Evolutionary conservation across 139 green algal genomes (phyloP), one percentile per base, ranked within the genome.

Genomic region (Volvox reticuliferus): DNA sequence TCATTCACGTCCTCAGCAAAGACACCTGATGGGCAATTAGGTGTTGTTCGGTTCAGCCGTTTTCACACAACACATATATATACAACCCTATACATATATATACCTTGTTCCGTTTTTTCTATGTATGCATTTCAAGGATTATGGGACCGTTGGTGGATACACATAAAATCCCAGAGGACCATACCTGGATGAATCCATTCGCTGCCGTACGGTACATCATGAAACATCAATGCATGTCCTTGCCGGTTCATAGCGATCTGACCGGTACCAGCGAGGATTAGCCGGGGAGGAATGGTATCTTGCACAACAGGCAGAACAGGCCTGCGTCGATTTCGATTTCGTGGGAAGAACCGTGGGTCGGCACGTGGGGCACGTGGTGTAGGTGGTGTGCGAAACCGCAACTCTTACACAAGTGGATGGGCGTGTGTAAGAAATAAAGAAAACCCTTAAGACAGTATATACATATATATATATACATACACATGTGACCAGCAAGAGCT

Each of bases 171-270:
- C 44, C 9, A 55, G 9, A 73, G 65, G 6, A 84, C 78, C n/a
- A 0, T 17, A 84, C 78, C 81, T 5, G 93, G 86, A 24, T 95
- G 91, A 1, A 17, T 68, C 92, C 92, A 94, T 0, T 30, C 35
- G 1, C 65, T 79, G 61, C 87, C 89, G 79, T 81, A 94, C 6
- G 78, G 55, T 16, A 91, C 88, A 26, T 88, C 82, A 28, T 92
- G 88, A 26, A 94, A 81, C 92, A 94, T 92, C 68, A 94, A 0
- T 0, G 67, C 32, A 13, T 88, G 55, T 67, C 83, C 83, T 19
- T 36, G 85, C n/a, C 61, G 17, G 30, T 86, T 94, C 0, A 94
- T 5, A 1, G 83, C 92, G 37, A 69, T 67, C 26, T 14, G 75
- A 22, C 92, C 92, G 44, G 26, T 73, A 44, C 92, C 92, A 5